Percentiles rank a stretch among this genome's conserved stretches.
These are phyloP conservation scores for Penicillium sp. DNA, from an alignment of 2,329 filamentous ascomycete species.

Conservation along the genomic window DNA sequence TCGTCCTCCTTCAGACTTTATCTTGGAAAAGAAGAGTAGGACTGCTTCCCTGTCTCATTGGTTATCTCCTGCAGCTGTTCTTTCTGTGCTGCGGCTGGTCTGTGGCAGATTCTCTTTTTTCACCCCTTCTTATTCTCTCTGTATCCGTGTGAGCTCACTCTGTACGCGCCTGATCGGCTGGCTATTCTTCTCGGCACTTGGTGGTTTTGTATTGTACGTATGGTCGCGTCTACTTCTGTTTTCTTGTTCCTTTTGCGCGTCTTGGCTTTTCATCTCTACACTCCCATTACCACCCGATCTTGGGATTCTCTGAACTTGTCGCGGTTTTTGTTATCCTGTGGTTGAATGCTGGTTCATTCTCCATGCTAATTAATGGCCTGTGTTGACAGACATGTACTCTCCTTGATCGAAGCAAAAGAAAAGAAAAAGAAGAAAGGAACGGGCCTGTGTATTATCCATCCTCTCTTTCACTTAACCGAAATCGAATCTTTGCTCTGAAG, in stretches of 20 bases:
- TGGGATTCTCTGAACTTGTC: not conserved
- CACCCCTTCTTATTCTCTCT: conserved; percentile 11
- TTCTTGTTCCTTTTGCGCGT: conserved; percentile 1
- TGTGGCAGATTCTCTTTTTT: conserved; percentile 11
- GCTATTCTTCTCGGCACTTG: conserved; percentile 11
- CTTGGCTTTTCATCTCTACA: conserved; percentile 2
- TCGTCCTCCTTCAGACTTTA: not conserved
- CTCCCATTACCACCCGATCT: not conserved
- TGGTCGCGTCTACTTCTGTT: conserved; percentile 30
- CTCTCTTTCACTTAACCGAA: conserved; percentile 34
- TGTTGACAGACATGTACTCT: conserved; percentile 46
- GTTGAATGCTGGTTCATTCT: conserved; percentile 17
- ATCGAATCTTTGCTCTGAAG: conserved; percentile 34
- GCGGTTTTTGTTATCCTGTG: not conserved
- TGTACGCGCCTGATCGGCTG: conserved; percentile 10
- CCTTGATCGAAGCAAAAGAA: conserved; percentile 33
- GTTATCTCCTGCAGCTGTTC: not conserved
- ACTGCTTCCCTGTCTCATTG: not conserved
- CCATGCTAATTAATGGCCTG: conserved; percentile 41
- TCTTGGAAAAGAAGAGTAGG: not conserved
- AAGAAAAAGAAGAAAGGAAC: conserved; percentile 23
- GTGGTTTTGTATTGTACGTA: conserved; percentile 43
- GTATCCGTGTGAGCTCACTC: conserved; percentile 14
- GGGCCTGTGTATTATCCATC: conserved; percentile 40
- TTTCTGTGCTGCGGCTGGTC: conserved; percentile 14